phyloP scores from a whole-genome alignment of 805 yeast genomes.

The Saturnispora ahearnii region DNA sequence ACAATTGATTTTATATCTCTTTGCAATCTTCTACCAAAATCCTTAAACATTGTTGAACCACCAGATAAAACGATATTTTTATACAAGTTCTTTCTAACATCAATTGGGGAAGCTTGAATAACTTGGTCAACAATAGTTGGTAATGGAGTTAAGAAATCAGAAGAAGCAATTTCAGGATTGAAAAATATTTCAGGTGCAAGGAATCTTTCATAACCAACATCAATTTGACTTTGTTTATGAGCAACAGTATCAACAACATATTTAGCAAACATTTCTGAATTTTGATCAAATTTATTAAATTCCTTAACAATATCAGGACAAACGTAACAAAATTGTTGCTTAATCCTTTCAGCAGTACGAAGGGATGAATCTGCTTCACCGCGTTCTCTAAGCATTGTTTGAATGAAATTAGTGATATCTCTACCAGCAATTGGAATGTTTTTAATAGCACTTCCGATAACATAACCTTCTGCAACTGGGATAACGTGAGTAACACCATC shows the following conservation, averaged over 20 bases:
- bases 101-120: conserved; percentile 92
- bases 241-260: conserved; percentile 76
- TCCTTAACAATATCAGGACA: conserved; percentile 97
- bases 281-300: conserved; percentile 87
- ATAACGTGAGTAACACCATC: conserved; percentile 99
- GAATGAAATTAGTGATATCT: conserved; percentile 91
- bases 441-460: conserved; percentile 93
- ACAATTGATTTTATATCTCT: conserved; percentile 85
- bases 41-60: conserved; percentile 98
- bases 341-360: conserved; percentile 93
- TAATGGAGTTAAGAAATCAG: conserved; percentile 91
- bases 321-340: conserved; percentile 94
- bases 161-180: conserved; percentile 93
- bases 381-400: conserved; percentile 88
- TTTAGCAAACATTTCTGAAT: conserved; percentile 89
- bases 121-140: conserved; percentile 95
- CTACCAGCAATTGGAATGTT: conserved; percentile 98
- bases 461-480: conserved; percentile 99
- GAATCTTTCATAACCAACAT: conserved; percentile 95
- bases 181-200: conserved; percentile 98
- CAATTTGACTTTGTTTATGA: conserved; percentile 61
- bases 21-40: conserved; percentile 94
- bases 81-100: conserved; percentile 93
- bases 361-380: conserved; percentile 91
- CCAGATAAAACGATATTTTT: conserved; percentile 94